Conservation (phyloP, 2,329 filamentous ascomycete species). For the Aureobasidium sp. region DNA sequence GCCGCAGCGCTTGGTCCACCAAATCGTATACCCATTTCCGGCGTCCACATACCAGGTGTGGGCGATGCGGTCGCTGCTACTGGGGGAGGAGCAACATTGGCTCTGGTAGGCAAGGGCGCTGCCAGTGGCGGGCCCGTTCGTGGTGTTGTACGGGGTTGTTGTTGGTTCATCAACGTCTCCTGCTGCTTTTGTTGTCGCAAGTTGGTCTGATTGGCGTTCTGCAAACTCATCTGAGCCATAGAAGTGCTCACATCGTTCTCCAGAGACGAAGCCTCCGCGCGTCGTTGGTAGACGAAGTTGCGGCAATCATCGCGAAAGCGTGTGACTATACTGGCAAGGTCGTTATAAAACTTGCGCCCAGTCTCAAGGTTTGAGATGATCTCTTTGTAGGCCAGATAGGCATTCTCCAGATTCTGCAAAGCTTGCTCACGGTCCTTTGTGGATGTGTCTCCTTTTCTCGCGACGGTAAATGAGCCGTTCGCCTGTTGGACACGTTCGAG, state of each 20-base stretch:
- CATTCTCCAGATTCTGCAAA: conserved; percentile 78
- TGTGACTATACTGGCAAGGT: conserved; percentile 78
- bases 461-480: conserved; percentile 68
- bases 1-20: conserved; percentile 33
- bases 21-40: conserved; percentile 74
- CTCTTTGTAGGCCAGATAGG: conserved; percentile 94
- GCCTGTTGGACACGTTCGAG: conserved; percentile 61
- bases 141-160: conserved; percentile 31
- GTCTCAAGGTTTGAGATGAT: conserved; percentile 86
- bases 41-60: conserved; percentile 60
- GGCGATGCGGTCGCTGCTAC: conserved; percentile 18
- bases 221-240: conserved; percentile 50
- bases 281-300: conserved; percentile 69
- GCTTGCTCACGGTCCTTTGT: conserved; percentile 72
- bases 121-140: conserved; percentile 45
- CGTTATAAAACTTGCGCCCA: conserved; percentile 94
- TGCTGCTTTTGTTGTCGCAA: conserved; percentile 38
- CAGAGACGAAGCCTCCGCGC: conserved; percentile 68
- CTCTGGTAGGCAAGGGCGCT: conserved; percentile 42
- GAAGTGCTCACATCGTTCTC: conserved; percentile 57
- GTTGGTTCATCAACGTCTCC: conserved; percentile 22
- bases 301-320: conserved; percentile 74
- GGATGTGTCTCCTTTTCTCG: conserved; percentile 57
- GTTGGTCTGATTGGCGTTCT: conserved; percentile 32
- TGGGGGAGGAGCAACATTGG: conserved; percentile 18